A percentile compares a stretch with the other conserved stretches of the same genome.
Conservation (phyloP, 768 basidiomycete genomes). For the Asterophora lycoperdoides region DNA sequence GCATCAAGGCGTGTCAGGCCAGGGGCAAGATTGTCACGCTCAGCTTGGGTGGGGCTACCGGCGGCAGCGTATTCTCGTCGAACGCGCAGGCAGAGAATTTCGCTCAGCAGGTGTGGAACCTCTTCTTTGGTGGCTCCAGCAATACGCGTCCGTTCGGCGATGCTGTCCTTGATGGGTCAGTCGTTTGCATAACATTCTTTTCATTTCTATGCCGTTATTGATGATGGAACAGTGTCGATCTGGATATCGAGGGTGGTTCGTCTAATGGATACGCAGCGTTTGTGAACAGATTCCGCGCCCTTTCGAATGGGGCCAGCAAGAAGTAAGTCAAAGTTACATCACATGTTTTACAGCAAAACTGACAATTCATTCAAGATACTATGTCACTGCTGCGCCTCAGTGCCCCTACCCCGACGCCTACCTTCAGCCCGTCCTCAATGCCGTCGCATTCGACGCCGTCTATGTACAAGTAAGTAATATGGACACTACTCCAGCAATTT, state of each 20-base stretch:
- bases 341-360: background rate
- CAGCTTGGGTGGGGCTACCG: slow-evolving; percentile 59
- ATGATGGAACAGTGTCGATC: slow-evolving; percentile 37
- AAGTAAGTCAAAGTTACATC: too few relatives aligned
- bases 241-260: slow-evolving; percentile 62
- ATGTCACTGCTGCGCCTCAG: slow-evolving; percentile 50
- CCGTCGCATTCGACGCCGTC: slow-evolving; percentile 60
- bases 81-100: slow-evolving; percentile 52
- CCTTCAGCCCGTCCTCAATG: slow-evolving; percentile 48
- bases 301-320: too few relatives aligned
- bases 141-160: slow-evolving; percentile 56
- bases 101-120: slow-evolving; percentile 59
- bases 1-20: slow-evolving; percentile 61
- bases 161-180: slow-evolving; percentile 61
- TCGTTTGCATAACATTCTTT: background rate
- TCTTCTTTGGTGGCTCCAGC: slow-evolving; percentile 63
- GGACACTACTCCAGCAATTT: too few relatives aligned
- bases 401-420: slow-evolving; percentile 62
- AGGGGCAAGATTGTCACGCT: slow-evolving; percentile 57
- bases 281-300: slow-evolving; percentile 26
- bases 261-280: slow-evolving; percentile 44
- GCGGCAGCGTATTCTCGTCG: slow-evolving; percentile 52
- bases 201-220: background rate
- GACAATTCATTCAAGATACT: slow-evolving; percentile 36
- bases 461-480: slow-evolving; percentile 56